Evolutionary conservation across 257 asterid species (phyloP).

Genomic region (Salvia splendens): DNA sequence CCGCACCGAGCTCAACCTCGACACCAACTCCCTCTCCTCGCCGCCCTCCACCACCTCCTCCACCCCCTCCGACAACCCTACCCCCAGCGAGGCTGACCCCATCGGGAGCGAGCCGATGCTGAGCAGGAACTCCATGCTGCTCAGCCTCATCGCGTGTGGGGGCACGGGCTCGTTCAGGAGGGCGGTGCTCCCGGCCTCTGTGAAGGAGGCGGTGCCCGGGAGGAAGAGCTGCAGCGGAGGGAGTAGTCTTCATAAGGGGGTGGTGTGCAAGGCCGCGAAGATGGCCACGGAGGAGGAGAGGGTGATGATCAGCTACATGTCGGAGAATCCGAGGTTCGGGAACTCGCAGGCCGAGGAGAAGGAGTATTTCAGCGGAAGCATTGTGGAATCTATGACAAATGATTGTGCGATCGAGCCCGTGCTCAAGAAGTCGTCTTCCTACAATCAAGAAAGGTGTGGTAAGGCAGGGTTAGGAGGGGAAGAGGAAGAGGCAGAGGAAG

Average conservation of each 20-base stretch:
- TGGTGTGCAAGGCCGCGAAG: constrained; percentile 44
- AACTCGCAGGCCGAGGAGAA: constrained; percentile 67
- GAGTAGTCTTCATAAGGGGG: constrained; percentile 49
- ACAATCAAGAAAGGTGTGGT: constrained; percentile 65
- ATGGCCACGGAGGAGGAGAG: constrained; percentile 47
- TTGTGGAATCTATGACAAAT: constrained; percentile 57
- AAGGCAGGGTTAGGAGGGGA: constrained; percentile 45
- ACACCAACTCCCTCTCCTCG: constrained; percentile 38
- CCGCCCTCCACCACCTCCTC: constrained; percentile 77
- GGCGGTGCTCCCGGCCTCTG: constrained; percentile 28
- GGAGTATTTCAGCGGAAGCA: constrained; percentile 92
- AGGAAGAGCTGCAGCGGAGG: constrained; percentile 62
- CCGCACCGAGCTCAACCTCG: constrained; percentile 39
- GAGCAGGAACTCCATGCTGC: constrained; percentile 65
- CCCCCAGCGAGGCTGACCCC: constrained; percentile 51
- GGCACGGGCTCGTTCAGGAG: constrained; percentile 68
- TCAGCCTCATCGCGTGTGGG: constrained; percentile 79
- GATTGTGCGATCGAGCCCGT: constrained; percentile 35
- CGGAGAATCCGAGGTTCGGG: constrained; percentile 93
- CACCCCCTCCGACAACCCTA: constrained; percentile 58
- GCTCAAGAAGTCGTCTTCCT: constrained; percentile 76
- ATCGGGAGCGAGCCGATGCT: constrained; percentile 57
- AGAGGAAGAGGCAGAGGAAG: constrained; percentile 28
- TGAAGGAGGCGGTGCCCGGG: constrained; percentile 26
- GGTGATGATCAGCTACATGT: constrained; percentile 62